These are phyloP conservation scores for Talaromyces albobiverticillius DNA, from an alignment of 2,329 filamentous ascomycete genomes.

Conservation along the genomic window DNA sequence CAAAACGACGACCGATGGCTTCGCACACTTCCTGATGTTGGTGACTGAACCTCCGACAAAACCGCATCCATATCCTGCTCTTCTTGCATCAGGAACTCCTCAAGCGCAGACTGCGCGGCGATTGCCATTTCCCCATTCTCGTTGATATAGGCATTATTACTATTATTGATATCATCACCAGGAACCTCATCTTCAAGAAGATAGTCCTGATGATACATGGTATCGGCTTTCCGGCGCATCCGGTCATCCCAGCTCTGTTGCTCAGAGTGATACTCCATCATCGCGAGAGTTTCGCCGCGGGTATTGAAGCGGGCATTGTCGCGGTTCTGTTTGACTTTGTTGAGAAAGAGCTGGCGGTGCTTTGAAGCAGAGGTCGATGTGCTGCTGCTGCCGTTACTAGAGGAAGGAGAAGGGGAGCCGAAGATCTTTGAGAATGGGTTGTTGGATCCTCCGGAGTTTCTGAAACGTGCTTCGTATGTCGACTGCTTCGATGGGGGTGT, in stretches of 20 bases:
- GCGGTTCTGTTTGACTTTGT: slow-evolving; percentile 39
- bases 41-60: slow-evolving; percentile 19
- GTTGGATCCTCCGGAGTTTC: slow-evolving; percentile 32
- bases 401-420: neutral
- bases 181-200: slow-evolving; percentile 15
- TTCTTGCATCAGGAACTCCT: slow-evolving; percentile 36
- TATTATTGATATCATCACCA: neutral
- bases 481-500: slow-evolving; percentile 13
- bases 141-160: neutral
- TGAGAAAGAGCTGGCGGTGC: slow-evolving; percentile 39
- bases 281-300: slow-evolving; percentile 43
- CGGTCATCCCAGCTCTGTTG: slow-evolving; percentile 37
- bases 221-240: slow-evolving; percentile 33
- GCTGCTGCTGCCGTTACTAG: slow-evolving; percentile 16
- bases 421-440: slow-evolving; percentile 19
- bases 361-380: slow-evolving; percentile 30
- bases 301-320: slow-evolving; percentile 37
- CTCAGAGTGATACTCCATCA: slow-evolving; percentile 40
- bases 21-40: slow-evolving; percentile 5
- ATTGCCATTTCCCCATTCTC: slow-evolving; percentile 14
- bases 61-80: slow-evolving; percentile 30
- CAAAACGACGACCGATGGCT: slow-evolving; percentile 22
- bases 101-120: slow-evolving; percentile 22
- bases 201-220: slow-evolving; percentile 19
- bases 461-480: slow-evolving; percentile 35